These are phyloP conservation scores for Colletotrichum sp. DNA, from an alignment of 2,329 filamentous ascomycete genomes.

Conservation along the genomic window DNA sequence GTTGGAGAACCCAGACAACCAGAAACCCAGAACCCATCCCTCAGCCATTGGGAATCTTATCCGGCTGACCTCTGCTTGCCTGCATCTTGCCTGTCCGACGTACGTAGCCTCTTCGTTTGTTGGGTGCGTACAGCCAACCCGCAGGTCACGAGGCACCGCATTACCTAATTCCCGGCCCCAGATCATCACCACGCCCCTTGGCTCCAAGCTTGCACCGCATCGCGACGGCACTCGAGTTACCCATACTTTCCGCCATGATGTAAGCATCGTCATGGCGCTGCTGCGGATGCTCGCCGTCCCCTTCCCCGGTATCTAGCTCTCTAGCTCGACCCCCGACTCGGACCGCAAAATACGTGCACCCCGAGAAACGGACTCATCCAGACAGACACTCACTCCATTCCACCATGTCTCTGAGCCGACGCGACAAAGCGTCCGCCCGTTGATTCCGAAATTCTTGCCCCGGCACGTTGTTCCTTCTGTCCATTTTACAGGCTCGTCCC, in stretches of 20 bases:
- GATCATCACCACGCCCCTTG: neutral
- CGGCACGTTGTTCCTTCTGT: slow-evolving; percentile 7
- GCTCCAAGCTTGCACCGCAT: neutral
- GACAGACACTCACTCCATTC: neutral
- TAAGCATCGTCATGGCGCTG: slow-evolving; percentile 3
- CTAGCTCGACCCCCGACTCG: neutral
- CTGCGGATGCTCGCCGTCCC: neutral
- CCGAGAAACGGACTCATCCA: neutral
- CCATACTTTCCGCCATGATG: slow-evolving; percentile 8
- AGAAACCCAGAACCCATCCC: neutral
- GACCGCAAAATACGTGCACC: neutral
- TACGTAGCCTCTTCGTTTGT: neutral
- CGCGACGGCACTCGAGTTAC: neutral
- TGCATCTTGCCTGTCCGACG: neutral
- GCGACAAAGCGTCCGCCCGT: slow-evolving; percentile 7
- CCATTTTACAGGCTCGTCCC: slow-evolving; percentile 8
- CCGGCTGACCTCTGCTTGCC: neutral
- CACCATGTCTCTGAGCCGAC: neutral
- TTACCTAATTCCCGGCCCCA: slow-evolving; percentile 13
- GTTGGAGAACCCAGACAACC: neutral
- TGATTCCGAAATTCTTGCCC: slow-evolving; percentile 13
- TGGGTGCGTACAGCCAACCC: neutral
- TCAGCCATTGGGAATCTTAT: neutral
- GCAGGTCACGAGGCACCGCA: neutral
- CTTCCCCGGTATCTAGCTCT: neutral